Evolutionary conservation across 495 filamentous ascomycete species (phyloP).

Genomic region (Talaromyces trachyspermus): DNA sequence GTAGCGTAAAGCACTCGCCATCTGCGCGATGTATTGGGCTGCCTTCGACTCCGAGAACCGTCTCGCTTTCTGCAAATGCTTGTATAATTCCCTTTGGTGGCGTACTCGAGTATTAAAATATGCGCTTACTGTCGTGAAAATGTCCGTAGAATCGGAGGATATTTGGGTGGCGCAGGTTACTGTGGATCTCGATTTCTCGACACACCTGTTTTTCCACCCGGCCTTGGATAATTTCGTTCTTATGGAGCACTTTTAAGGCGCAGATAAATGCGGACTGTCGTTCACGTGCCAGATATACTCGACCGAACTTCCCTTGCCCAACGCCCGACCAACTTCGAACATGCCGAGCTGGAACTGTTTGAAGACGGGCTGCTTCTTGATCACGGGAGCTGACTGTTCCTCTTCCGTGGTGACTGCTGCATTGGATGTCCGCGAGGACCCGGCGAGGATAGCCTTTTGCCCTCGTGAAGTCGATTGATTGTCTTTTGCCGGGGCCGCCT

Average conservation of each 20-base stretch:
- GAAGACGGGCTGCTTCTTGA: slow-evolving; percentile 53
- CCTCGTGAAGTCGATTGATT: not conserved
- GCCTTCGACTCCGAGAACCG: slow-evolving; percentile 94
- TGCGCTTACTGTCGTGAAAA: slow-evolving; percentile 93
- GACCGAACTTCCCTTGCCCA: slow-evolving; percentile 97
- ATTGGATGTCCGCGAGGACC: slow-evolving; percentile 24
- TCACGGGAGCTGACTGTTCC: slow-evolving; percentile 49
- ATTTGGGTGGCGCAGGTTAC: slow-evolving; percentile 90
- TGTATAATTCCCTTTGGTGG: slow-evolving; percentile 96
- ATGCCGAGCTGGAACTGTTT: slow-evolving; percentile 90
- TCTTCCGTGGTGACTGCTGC: slow-evolving; percentile 24
- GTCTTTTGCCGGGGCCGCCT: not conserved
- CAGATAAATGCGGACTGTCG: slow-evolving; percentile 85
- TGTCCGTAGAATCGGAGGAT: slow-evolving; percentile 90
- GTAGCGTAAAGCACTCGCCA: slow-evolving; percentile 90
- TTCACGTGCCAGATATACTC: slow-evolving; percentile 92
- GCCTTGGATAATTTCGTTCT: slow-evolving; percentile 82
- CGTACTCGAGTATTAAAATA: slow-evolving; percentile 93
- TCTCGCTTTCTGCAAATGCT: slow-evolving; percentile 81
- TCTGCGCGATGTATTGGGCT: slow-evolving; percentile 93
- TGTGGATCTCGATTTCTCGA: slow-evolving; percentile 96
- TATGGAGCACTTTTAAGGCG: slow-evolving; percentile 93
- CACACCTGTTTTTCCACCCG: slow-evolving; percentile 95
- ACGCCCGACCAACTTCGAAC: slow-evolving; percentile 95
- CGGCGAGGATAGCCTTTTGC: slow-evolving; percentile 34